These are phyloP conservation scores for Carex parvula DNA, from an alignment of 176 grass and related monocot genomes.

Conservation along the genomic window DNA sequence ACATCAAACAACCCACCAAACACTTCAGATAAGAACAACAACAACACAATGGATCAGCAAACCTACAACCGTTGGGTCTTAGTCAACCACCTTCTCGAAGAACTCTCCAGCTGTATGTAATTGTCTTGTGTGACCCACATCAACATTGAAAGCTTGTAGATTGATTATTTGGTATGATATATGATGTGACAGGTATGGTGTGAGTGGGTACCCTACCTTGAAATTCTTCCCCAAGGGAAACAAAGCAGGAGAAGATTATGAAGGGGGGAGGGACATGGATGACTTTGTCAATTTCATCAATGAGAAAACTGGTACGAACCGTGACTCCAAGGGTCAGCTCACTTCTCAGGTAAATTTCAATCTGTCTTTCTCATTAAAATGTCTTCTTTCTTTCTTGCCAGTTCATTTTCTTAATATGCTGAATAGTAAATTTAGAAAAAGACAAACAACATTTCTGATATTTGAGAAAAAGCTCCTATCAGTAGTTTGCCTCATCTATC, in stretches of 20 bases:
- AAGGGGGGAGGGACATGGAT: conserved; percentile 76
- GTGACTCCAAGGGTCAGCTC: conserved; percentile 83
- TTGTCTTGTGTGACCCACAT: no score
- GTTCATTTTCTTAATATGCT: background rate
- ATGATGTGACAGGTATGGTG: conserved; percentile 61
- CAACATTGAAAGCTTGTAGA: background rate
- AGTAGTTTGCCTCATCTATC: background rate
- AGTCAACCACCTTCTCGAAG: no score
- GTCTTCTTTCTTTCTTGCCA: conserved; percentile 1
- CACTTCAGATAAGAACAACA: no score
- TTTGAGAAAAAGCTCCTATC: background rate
- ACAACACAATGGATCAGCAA: no score
- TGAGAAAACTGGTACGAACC: conserved; percentile 76
- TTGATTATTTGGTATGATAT: background rate
- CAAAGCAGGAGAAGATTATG: conserved; percentile 97
- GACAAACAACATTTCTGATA: background rate
- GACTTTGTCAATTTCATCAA: conserved; percentile 94
- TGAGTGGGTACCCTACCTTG: conserved; percentile 86
- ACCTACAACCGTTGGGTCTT: no score
- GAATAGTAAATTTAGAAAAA: conserved; percentile 9
- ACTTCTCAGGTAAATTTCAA: conserved; percentile 50
- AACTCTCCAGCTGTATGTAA: no score
- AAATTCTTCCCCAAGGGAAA: conserved; percentile 93
- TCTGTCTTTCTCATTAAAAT: background rate
- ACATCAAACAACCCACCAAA: no score